Evolutionary conservation across 352 stramenopile species (phyloP), one percentile per base, ranked within the genome.

Genomic region (Ophiocytium majus): DNA sequence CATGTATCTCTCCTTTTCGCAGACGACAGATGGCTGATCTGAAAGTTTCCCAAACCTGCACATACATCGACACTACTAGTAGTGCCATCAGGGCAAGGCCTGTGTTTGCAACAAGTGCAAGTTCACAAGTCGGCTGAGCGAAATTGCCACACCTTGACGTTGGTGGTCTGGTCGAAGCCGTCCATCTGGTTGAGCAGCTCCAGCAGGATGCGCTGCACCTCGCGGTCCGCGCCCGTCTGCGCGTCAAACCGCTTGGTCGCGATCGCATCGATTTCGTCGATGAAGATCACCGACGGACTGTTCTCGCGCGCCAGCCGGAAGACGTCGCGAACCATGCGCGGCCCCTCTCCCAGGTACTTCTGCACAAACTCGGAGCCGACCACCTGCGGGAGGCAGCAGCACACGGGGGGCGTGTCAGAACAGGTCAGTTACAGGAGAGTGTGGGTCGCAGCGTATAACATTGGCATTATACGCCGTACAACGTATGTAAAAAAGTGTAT

Each of bases 141-240:
- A n/a, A n/a, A n/a, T n/a, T n/a, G n/a, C n/a, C n/a, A n/a, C 43
- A 92, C 90, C 92, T 99, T 99, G 88, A 99, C 97, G 91, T 99
- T 99, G 37, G 97, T 99, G 63, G 94, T 96, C 91, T 99, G 97
- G 91, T 99, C 97, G 85, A 99, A 99, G 34, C 98, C 98, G 92
- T 99, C 98, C 97, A 99, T 99, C 90, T 99, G 98, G 92, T 99
- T 99, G 10, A 99, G 91, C 64, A 99, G 91, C 90, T 99, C 98
- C n/a, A 99, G 92, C 83, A 99, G 90, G 86, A 99, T 99, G 83
- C 98, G 96, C 91, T 99, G 97, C 10, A 98, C 94, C 82, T 95
- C 92, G 57, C 92, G 83, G 80, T 94, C 90, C 19, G 83, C 90
- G 19, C 90, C 88, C 0, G 75, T 87, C 35, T 87, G 86, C 0